Conservation (phyloP, 176 grass and related monocot genomes). For the Aegilops umbellulata region DNA sequence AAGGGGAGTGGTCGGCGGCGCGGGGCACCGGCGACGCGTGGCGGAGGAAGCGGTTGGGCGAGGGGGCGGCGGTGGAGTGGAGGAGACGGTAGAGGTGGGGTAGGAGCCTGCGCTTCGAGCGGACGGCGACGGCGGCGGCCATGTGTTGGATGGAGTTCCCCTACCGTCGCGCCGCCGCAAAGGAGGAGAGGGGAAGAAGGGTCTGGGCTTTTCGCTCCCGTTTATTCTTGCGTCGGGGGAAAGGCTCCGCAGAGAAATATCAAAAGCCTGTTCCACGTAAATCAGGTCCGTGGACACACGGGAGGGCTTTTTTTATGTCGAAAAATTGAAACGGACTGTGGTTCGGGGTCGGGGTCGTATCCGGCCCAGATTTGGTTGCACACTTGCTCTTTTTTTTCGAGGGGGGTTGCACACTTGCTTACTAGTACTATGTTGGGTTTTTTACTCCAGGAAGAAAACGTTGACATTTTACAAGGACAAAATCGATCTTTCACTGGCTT, state of each 20-base stretch:
- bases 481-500: too few relatives aligned
- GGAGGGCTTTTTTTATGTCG: not conserved
- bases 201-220: constrained; percentile 1
- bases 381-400: too few relatives aligned
- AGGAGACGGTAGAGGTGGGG: constrained; percentile 33
- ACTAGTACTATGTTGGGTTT: too few relatives aligned
- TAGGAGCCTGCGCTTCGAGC: constrained; percentile 38
- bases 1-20: constrained; percentile 57
- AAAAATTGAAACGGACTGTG: too few relatives aligned
- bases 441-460: not conserved
- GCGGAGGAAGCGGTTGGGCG: constrained; percentile 71
- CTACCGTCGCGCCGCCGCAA: constrained; percentile 39
- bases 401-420: not conserved
- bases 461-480: too few relatives aligned
- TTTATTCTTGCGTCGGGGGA: constrained; percentile 38
- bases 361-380: not conserved
- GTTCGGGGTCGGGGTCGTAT: not conserved
- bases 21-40: constrained; percentile 54
- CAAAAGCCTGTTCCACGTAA: not conserved
- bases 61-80: constrained; percentile 34
- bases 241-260: not conserved
- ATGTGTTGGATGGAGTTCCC: constrained; percentile 39
- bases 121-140: constrained; percentile 29
- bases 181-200: not conserved
- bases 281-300: not conserved